These are phyloP conservation scores for Oemleria cerasiformis DNA, from an alignment of 306 rosid genomes.

Conservation along the genomic window DNA sequence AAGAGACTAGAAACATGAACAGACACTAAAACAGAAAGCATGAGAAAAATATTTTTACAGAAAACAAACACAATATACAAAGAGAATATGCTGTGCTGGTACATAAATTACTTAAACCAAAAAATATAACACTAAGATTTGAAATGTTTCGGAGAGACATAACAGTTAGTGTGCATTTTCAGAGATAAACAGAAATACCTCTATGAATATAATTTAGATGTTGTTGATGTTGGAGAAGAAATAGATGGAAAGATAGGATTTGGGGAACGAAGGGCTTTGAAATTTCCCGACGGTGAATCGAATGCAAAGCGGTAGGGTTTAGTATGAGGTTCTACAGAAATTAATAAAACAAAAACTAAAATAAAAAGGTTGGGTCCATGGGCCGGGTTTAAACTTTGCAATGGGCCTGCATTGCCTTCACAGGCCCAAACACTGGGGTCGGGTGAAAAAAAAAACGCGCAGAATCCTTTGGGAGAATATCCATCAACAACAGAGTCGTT, in stretches of 20 bases:
- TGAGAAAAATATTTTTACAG: background rate
- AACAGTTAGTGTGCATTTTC: background rate
- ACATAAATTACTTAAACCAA: background rate
- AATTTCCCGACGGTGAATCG: background rate
- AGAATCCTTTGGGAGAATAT: constrained; percentile 6
- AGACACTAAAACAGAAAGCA: background rate
- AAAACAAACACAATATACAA: background rate
- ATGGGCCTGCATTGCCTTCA: background rate
- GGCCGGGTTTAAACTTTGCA: no score
- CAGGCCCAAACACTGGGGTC: background rate
- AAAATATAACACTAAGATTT: background rate
- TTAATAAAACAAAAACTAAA: background rate
- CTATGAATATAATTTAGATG: background rate
- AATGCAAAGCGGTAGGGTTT: background rate
- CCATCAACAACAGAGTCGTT: background rate
- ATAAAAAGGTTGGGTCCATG: background rate
- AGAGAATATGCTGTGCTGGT: background rate
- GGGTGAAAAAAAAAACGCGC: no score
- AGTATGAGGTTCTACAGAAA: background rate
- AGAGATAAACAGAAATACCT: background rate
- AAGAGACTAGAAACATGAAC: background rate
- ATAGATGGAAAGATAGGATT: background rate
- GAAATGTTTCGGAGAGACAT: background rate
- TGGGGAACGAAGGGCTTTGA: background rate
- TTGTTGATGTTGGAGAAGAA: background rate